Evolutionary conservation across 177 flowering plant genomes (phyloP).

Genomic region (Telopea speciosissima): DNA sequence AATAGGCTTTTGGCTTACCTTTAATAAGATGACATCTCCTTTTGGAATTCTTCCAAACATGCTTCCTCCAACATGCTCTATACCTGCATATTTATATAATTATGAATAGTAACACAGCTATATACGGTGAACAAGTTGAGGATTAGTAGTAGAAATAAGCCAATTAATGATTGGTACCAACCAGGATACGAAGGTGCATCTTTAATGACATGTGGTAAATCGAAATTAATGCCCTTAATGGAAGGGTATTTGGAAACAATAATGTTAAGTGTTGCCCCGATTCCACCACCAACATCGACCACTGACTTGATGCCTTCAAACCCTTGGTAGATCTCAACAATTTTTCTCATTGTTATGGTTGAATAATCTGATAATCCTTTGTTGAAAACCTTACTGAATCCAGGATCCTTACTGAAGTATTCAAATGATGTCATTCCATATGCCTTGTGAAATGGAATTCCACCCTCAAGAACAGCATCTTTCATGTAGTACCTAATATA

Average conservation of each 20-base stretch:
- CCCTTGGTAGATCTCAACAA: not conserved
- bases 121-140: too few species aligned
- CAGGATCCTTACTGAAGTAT: not conserved
- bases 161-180: too few species aligned
- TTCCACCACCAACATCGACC: not conserved
- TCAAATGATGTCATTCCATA: too few species aligned
- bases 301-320: not conserved
- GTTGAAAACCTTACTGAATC: not conserved
- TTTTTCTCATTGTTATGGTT: not conserved
- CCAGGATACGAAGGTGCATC: not conserved
- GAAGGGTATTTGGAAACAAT: not conserved
- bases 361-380: not conserved
- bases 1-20: conserved; percentile 5
- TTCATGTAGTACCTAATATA: not conserved
- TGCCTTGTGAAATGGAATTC: not conserved
- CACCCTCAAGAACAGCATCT: not conserved
- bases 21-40: conserved; percentile 16
- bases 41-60: conserved; percentile 14
- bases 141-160: too few species aligned
- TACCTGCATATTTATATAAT: conserved; percentile 3
- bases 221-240: not conserved
- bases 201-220: not conserved
- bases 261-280: not conserved
- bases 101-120: too few species aligned
- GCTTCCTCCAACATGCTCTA: conserved; percentile 22